Evolutionary conservation across 202 grass and related monocot species (phyloP).

Genomic region (Tripidium arundinaceum): DNA sequence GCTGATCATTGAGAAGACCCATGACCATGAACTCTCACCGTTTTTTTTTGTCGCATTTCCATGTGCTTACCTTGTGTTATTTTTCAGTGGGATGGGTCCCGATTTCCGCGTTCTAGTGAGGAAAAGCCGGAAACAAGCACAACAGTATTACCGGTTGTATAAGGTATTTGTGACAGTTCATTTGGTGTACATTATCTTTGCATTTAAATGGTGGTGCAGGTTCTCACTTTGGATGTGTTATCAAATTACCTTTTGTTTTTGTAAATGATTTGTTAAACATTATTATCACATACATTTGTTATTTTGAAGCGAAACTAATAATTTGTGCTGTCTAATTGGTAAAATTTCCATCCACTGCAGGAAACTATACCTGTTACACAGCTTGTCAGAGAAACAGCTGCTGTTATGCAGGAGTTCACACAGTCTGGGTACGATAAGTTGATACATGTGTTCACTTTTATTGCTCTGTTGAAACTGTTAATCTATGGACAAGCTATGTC

Average conservation of each 20-base stretch:
- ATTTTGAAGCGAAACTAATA: not conserved
- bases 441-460: not conserved
- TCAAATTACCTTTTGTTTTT: not conserved
- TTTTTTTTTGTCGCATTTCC: not conserved
- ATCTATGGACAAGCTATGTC: no score
- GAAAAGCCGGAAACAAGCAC: slow-evolving; percentile 96
- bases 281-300: not conserved
- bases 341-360: slow-evolving; percentile 23
- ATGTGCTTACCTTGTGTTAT: slow-evolving; percentile 19
- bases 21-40: not conserved
- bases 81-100: slow-evolving; percentile 88
- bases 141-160: slow-evolving; percentile 86
- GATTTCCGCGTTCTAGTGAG: slow-evolving; percentile 93
- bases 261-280: not conserved
- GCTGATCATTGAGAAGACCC: not conserved
- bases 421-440: slow-evolving; percentile 59
- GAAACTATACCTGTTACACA: slow-evolving; percentile 72
- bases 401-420: slow-evolving; percentile 87
- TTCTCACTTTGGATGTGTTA: not conserved
- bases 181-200: not conserved
- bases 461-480: slow-evolving; percentile 5
- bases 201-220: not conserved
- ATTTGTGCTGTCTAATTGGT: not conserved
- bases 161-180: slow-evolving; percentile 48
- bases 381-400: slow-evolving; percentile 69